Evolutionary conservation across 2,329 filamentous ascomycete genomes (phyloP), one percentile per base, ranked within the genome.

Genomic region (Colletotrichum sp.): DNA sequence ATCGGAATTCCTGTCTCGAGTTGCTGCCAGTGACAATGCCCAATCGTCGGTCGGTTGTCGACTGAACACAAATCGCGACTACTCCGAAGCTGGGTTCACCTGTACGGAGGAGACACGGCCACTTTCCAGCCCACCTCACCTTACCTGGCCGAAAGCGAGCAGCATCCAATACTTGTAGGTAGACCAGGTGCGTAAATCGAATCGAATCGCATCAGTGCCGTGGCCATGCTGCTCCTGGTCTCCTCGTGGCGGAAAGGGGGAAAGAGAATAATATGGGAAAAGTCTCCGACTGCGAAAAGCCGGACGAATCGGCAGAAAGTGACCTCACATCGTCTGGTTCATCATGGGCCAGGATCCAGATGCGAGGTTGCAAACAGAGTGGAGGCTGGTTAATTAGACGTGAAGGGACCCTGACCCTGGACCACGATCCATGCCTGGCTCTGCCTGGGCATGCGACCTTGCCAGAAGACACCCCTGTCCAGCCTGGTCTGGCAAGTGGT

Each of bases 221-320:
- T 68, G n/a, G 24, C 30, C 36, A 48, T 18, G 16, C 43, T 21
- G 26, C 14, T 32, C 61, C n/a, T 43, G 21, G 32, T 21, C 16
- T 24, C 7, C 26, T 34, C 43, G 28, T 69, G 32, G 32, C 12
- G 67, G 39, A 68, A 68, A 61, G 61, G 68, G 60, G 60, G 52
- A 48, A 30, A 67, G 14, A 64, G 34, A 60, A 70, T 30, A 66
- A 66, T 66, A 66, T 30, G 63, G 63, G 63, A 61, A 69, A 69
- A 69, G 67, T 69, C 55, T 69, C 67, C 67, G 67, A 60, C 67
- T 48, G 34, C 55, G 36, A 75, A 64, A 36, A 75, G 73, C 73
- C 73, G 73, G 55, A 75, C 73, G 69, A 72, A 75, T 75, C 73
- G 73, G 73, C 64, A 75, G 69, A 72, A 68, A 39, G 39, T 72